Conservation (phyloP, 1,139 yeast species). For the Geotrichum australiense region DNA sequence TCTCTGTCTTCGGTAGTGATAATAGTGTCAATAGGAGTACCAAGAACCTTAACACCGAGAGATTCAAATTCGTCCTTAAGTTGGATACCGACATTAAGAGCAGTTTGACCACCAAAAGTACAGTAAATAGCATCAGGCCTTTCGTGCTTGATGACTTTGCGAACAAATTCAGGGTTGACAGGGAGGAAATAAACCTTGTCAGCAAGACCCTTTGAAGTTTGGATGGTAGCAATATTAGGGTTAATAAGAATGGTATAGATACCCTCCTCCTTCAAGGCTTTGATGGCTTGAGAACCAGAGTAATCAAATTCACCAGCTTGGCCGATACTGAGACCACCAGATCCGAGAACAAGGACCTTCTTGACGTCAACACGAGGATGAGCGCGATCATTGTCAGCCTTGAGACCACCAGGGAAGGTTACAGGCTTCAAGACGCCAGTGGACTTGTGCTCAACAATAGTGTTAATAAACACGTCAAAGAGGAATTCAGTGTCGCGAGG, state of each 20-base stretch:
- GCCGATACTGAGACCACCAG: constrained; percentile 98
- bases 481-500: constrained; percentile 98
- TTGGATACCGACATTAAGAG: constrained; percentile 88
- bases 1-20: constrained; percentile 98
- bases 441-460: constrained; percentile 61
- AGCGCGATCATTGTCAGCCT: constrained; percentile 55
- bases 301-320: constrained; percentile 99
- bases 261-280: constrained; percentile 83
- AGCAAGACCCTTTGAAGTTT: constrained; percentile 91
- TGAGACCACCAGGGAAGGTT: constrained; percentile 81
- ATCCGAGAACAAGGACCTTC: constrained; percentile 93
- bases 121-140: constrained; percentile 95
- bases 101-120: constrained; percentile 99
- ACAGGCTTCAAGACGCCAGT: constrained; percentile 62
- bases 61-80: constrained; percentile 91
- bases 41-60: constrained; percentile 89
- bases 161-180: constrained; percentile 90
- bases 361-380: constrained; percentile 77
- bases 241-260: constrained; percentile 81
- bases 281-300: constrained; percentile 79
- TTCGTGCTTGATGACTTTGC: constrained; percentile 90
- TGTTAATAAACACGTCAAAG: constrained; percentile 83
- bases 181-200: constrained; percentile 94
- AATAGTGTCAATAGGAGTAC: constrained; percentile 93
- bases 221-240: constrained; percentile 97